A percentile compares a stretch with the other conserved stretches of the same genome.
These are phyloP conservation scores for Heliamphora pulchella DNA, from an alignment of 179 eudicot species.

Conservation along the genomic window DNA sequence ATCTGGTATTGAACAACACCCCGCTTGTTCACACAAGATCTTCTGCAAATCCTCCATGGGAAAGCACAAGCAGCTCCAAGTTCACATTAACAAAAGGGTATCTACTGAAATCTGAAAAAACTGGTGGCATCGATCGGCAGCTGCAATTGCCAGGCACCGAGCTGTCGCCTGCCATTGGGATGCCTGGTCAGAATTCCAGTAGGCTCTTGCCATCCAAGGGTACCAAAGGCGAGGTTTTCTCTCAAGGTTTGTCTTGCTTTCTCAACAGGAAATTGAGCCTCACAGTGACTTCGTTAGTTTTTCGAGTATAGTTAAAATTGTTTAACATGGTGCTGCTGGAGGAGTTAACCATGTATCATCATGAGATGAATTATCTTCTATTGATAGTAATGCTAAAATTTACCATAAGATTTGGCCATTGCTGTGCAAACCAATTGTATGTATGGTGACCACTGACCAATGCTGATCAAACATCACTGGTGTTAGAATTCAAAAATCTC, in stretches of 20 bases:
- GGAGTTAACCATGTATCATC: too few relatives aligned
- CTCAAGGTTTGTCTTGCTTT: conserved; percentile 43
- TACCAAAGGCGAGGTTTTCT: conserved; percentile 34
- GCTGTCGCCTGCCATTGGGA: conserved; percentile 28
- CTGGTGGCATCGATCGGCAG: conserved; percentile 33
- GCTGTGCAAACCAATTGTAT: background rate
- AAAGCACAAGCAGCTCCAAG: conserved; percentile 41
- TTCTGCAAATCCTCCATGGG: conserved; percentile 42
- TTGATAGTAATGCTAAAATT: background rate
- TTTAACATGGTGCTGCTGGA: background rate
- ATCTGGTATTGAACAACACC: conserved; percentile 46
- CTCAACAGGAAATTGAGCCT: background rate
- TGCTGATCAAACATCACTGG: background rate
- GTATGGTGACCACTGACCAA: background rate
- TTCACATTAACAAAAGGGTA: conserved; percentile 38
- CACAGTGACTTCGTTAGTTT: background rate
- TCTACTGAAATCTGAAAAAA: conserved; percentile 28
- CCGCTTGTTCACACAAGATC: conserved; percentile 43
- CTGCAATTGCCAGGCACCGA: conserved; percentile 33
- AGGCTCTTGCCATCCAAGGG: conserved; percentile 47
- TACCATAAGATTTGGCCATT: background rate
- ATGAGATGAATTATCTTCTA: background rate
- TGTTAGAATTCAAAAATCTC: background rate
- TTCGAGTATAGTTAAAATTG: background rate
- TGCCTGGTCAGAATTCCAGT: conserved; percentile 34